Conservation (phyloP, 139 green algal species). For the Eudorina sp. region DNA sequence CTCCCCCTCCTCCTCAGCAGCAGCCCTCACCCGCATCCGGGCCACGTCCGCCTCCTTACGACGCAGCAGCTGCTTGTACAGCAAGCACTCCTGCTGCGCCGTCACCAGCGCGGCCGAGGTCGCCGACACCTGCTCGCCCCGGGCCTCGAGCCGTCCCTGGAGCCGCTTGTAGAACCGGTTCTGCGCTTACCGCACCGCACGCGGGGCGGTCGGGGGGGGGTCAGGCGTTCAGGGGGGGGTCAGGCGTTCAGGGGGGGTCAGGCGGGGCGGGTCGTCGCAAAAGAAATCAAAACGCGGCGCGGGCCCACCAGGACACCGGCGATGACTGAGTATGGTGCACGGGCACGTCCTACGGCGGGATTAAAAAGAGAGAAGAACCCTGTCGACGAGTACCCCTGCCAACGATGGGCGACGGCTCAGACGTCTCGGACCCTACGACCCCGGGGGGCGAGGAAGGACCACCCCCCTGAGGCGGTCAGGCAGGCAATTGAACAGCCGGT, state of each 20-base stretch:
- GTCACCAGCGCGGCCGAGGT: background rate
- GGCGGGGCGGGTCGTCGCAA: background rate
- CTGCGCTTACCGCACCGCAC: no score
- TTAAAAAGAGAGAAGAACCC: no score
- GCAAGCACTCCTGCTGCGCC: background rate
- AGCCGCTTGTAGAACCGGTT: constrained; percentile 11
- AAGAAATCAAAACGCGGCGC: background rate
- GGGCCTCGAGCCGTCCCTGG: background rate
- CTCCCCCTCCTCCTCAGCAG: background rate
- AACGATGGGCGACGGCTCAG: no score
- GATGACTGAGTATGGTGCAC: no score
- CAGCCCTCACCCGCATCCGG: background rate
- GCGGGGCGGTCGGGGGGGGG: no score
- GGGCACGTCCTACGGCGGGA: no score
- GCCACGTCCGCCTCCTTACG: background rate
- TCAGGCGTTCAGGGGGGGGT: no score
- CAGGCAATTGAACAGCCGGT: background rate
- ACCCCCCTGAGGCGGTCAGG: no score
- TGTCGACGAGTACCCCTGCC: no score
- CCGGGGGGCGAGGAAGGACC: no score
- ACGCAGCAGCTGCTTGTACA: background rate
- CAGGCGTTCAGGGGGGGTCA: no score
- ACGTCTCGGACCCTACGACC: no score
- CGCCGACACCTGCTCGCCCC: background rate
- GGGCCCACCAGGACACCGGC: background rate